Evolutionary conservation across 441 rosid species (phyloP).

Genomic region (Gossypium schwendimanii): DNA sequence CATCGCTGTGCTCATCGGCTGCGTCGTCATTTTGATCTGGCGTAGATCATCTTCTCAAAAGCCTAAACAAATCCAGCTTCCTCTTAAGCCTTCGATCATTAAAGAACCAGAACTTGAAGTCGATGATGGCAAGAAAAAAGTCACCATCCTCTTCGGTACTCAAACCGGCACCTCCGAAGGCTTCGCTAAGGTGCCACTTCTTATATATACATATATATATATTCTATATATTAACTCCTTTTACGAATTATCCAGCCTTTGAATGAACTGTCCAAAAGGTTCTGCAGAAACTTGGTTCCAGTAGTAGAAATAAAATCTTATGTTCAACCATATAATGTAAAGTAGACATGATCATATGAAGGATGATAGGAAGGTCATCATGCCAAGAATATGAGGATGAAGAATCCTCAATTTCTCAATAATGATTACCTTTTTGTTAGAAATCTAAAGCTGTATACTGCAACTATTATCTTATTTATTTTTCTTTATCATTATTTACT

Average conservation of each 20-base stretch:
- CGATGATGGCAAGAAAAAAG: constrained; percentile 69
- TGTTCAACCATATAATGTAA: too few species aligned
- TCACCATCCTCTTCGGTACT: constrained; percentile 80
- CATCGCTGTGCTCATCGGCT: constrained; percentile 77
- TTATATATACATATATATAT: not conserved
- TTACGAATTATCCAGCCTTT: not conserved
- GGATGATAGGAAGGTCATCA: too few species aligned
- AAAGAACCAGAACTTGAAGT: constrained; percentile 48
- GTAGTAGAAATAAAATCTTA: too few species aligned
- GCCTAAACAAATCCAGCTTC: constrained; percentile 29
- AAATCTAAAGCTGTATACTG: too few species aligned
- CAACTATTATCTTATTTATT: not conserved
- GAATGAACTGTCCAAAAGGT: too few species aligned
- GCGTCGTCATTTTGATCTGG: constrained; percentile 61
- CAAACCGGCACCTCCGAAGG: constrained; percentile 99
- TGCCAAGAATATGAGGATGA: too few species aligned
- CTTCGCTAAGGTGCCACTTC: constrained; percentile 65
- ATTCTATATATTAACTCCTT: not conserved
- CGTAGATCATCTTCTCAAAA: constrained; percentile 52
- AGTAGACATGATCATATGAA: too few species aligned
- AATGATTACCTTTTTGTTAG: too few species aligned
- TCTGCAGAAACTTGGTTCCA: too few species aligned
- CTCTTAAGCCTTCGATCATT: constrained; percentile 51
- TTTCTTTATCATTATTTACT: not conserved
- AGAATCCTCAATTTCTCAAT: too few species aligned